Base-by-base conservation (phyloP, 208 protist species). In the Leishmania aethiopica region DNA sequence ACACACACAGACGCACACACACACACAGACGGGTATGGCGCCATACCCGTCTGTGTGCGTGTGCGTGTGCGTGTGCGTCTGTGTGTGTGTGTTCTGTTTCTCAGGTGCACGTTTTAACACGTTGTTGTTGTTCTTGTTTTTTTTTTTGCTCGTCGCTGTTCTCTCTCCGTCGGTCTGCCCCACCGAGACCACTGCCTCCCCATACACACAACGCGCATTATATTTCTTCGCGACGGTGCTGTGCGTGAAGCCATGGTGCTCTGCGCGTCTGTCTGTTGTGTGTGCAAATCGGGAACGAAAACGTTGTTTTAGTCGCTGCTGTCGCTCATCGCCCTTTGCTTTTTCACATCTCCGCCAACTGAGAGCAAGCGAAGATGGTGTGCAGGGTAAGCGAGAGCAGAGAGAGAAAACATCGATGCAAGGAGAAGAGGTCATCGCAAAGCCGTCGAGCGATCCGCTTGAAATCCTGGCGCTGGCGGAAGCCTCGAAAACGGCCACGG, bases 1-100 rank as follows among this genome's bases (percentile, higher is more conserved):
- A 62, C 13, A 62, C 25, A 62, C 0, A 55, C 1, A 55, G n/a
- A n/a, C n/a, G n/a, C 49, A 0, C 8, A 53, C 49, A 51, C 49
- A 53, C 49, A 62, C 25, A 62, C 13, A 62, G 8, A 62, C 8
- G 57, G 25, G 28, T 32, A 15, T 62, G 25, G 17, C 6, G 8
- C 28, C 25, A 62, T n/a, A 1, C 72, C n/a, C 49, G 19, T 80
- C 40, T 57, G 64, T 80, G 35, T 74, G 77, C n/a, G 47, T 32
- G 8, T 57, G 17, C 32, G 35, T 51, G 19, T 47, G 77, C n/a
- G 47, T 32, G 8, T 57, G 17, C 32, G 35, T 51, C 3, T 47
- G 57, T 79, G 32, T 53, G 37, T 32, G 51, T 47, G 13, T 45
- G 42, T 45, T 45, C 3, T 42, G 0, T 45, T 45, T 45, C 42